Evolutionary conservation across 2,329 filamentous ascomycete species (phyloP), one percentile per base, ranked within the genome.

Genomic region (Cladosporium cucumerinum): DNA sequence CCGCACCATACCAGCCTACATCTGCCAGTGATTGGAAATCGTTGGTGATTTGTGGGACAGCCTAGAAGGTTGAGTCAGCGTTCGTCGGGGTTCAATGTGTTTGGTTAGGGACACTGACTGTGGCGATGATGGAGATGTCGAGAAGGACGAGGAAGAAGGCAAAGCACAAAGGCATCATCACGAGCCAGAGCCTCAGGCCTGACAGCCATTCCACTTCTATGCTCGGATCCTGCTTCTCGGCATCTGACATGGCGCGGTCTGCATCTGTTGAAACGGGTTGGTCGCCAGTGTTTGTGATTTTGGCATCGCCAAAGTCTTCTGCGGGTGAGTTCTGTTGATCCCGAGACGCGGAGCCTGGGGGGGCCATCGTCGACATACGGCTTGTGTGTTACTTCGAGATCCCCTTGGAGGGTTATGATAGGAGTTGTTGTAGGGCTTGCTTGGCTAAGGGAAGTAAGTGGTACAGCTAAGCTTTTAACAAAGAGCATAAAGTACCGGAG

Each of bases 11-110:
- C 78, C 79, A 81, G 5, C 76, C 78, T 4, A 80, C 75, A 69
- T 80, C 77, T 14, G 73, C 69, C 14, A 80, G 70, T n/a, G 71
- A 74, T 66, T 78, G 73, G 71, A 80, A 81, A 2, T 76, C 72
- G 10, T 73, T 74, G 0, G 79, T 80, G 32, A 81, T 80, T 23
- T 72, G 74, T 0, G 79, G 79, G 18, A 79, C 78, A 0, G 78
- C 78, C 66, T 67, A 52, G 0, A 57, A 49, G 16, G n/a, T 36
- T 48, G 21, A 16, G 39, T 67, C 7, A 61, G 57, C 58, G 57
- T 52, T 39, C 25, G 34, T 26, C 21, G 28, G 26, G 0, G 11
- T 23, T 46, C 3, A 3, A 7, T 14, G 5, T 25, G 39, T 28
- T 21, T 39, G 49, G 16, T 25, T 18, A 4, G 7, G 34, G 28